A percentile compares a stretch with the other conserved stretches of the same genome.
Evolutionary conservation across 768 basidiomycete species (phyloP).

Genomic region (Kwoniella sp.): DNA sequence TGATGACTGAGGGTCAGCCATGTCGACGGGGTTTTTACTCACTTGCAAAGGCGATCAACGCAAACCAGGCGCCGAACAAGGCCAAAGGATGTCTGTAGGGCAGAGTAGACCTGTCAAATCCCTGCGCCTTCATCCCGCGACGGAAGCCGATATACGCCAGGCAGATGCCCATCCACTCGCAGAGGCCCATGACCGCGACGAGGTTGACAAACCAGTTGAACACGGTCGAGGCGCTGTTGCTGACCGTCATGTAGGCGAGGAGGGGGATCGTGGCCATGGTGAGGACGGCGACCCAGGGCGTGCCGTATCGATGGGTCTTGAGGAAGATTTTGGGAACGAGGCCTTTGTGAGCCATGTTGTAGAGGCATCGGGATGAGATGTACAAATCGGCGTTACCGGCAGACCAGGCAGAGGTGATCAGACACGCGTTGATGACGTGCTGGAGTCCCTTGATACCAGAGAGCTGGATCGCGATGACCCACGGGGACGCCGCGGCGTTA

Average conservation of each 20-base stretch:
- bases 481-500: conserved; percentile 71
- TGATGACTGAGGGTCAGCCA: conserved; percentile 28
- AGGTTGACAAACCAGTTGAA: conserved; percentile 74
- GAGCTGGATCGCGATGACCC: conserved; percentile 70
- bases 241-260: conserved; percentile 71
- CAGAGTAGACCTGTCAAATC: conserved; percentile 64
- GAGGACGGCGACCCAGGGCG: conserved; percentile 9
- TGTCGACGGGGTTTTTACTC: neutral
- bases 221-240: conserved; percentile 62
- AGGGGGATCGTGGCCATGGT: conserved; percentile 3
- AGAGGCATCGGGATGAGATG: conserved; percentile 7
- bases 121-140: conserved; percentile 71
- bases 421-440: conserved; percentile 38
- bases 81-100: conserved; percentile 62
- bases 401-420: conserved; percentile 12
- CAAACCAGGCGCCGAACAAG: conserved; percentile 47
- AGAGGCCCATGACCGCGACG: conserved; percentile 56
- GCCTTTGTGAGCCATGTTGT: conserved; percentile 12
- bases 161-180: conserved; percentile 76
- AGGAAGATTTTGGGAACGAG: conserved; percentile 15
- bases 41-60: conserved; percentile 34
- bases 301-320: conserved; percentile 39
- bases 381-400: conserved; percentile 14
- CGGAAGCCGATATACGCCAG: conserved; percentile 79
- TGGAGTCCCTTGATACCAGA: conserved; percentile 62